Percentiles rank a stretch among this genome's conserved stretches.
These are phyloP conservation scores for Malassezia japonica DNA, from an alignment of 1,284 basidiomycete species.

Conservation along the genomic window DNA sequence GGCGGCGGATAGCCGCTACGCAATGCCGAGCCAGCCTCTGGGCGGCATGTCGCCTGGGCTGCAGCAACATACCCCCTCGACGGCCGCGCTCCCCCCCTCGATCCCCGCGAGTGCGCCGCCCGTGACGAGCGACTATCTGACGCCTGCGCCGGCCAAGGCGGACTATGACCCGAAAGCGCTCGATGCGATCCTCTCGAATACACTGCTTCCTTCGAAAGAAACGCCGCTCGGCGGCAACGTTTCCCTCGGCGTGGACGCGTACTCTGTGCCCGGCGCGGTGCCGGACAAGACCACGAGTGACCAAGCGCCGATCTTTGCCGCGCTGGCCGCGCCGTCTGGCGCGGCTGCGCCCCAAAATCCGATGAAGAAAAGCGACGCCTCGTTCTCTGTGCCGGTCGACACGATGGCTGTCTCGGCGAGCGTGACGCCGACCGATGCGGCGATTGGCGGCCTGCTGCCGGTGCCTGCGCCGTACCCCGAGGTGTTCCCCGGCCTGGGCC, in stretches of 20 bases:
- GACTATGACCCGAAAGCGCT: constrained; percentile 5
- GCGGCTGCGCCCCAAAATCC: neutral
- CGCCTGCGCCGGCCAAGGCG: neutral
- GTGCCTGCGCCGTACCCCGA: neutral
- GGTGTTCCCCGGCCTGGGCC: neutral
- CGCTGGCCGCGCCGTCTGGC: neutral
- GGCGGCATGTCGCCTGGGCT: neutral
- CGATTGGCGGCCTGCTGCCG: neutral
- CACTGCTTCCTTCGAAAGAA: neutral
- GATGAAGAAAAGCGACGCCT: neutral
- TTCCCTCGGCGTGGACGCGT: too few species aligned
- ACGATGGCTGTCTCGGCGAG: neutral
- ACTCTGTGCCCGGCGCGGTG: too few species aligned
- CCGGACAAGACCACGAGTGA: neutral
- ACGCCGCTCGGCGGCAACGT: too few species aligned
- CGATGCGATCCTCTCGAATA: neutral
- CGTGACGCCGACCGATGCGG: neutral
- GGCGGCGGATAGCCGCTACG: neutral
- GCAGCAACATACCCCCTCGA: too few species aligned
- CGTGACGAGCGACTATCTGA: neutral
- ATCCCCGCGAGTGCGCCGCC: neutral
- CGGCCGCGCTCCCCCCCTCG: neutral
- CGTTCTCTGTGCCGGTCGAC: neutral
- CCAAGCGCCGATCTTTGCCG: neutral
- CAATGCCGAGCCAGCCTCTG: neutral